These are phyloP conservation scores for Cladobotryum protrusum DNA, from an alignment of 2,329 filamentous ascomycete genomes.

Conservation along the genomic window DNA sequence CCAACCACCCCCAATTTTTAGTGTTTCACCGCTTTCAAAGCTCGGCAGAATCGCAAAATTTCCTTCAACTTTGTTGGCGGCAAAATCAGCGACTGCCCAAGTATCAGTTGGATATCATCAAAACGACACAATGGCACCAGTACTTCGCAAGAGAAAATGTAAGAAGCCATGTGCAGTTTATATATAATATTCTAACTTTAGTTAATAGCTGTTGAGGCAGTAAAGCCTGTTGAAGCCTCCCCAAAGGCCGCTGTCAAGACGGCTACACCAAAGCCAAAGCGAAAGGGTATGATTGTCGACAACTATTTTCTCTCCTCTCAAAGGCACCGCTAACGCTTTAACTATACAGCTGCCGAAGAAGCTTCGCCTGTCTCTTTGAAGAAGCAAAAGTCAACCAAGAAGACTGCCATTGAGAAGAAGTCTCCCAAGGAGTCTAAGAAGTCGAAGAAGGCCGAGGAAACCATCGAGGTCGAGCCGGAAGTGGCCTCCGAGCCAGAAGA, in stretches of 20 bases:
- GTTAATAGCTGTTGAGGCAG: constrained; percentile 22
- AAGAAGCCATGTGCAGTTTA: constrained; percentile 4
- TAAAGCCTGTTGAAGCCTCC: constrained; percentile 24
- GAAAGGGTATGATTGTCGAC: constrained; percentile 21
- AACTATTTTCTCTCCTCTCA: constrained; percentile 14
- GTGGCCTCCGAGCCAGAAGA: constrained; percentile 31
- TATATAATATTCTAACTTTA: constrained; percentile 13
- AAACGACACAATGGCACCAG: constrained; percentile 38
- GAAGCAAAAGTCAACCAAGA: constrained; percentile 40
- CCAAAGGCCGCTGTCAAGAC: constrained; percentile 29
- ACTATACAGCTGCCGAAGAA: constrained; percentile 35
- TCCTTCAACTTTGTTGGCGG: constrained; percentile 17
- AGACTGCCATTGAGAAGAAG: constrained; percentile 27
- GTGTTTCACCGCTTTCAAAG: constrained; percentile 25
- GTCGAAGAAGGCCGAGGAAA: constrained; percentile 16
- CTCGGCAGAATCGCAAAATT: constrained; percentile 33
- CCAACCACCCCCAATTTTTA: constrained; percentile 14
- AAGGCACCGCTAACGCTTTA: constrained; percentile 2
- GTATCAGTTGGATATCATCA: background rate
- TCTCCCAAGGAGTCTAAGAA: constrained; percentile 25
- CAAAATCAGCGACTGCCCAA: background rate
- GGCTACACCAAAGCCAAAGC: constrained; percentile 31
- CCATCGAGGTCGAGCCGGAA: constrained; percentile 22
- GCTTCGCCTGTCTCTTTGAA: constrained; percentile 38
- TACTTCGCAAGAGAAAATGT: constrained; percentile 37